A percentile compares a stretch with the other conserved stretches of the same genome.
Evolutionary conservation across 2,329 filamentous ascomycete genomes (phyloP).

Genomic region (Sclerotiophoma versabilis): DNA sequence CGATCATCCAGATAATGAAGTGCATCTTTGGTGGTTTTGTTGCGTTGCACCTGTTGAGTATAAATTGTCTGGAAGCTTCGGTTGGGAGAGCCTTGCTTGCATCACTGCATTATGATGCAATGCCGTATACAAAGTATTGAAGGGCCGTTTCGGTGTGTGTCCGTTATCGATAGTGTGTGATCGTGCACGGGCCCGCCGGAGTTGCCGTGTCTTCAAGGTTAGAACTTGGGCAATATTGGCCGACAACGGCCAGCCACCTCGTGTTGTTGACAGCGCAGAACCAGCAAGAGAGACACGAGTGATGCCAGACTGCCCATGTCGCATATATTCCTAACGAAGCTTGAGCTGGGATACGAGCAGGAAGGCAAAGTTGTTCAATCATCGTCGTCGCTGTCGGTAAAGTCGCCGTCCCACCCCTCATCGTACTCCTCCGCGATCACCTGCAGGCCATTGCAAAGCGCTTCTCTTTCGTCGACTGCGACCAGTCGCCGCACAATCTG

Average conservation of each 20-base stretch:
- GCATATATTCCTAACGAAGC: slow-evolving; percentile 24
- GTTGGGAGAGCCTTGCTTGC: background rate
- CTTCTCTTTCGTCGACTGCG: slow-evolving; percentile 80
- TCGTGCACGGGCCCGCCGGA: slow-evolving; percentile 21
- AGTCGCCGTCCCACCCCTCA: slow-evolving; percentile 82
- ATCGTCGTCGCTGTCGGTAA: slow-evolving; percentile 66
- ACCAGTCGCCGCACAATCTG: slow-evolving; percentile 69
- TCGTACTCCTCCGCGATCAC: slow-evolving; percentile 88
- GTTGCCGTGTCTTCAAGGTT: slow-evolving; percentile 7
- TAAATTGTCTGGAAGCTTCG: background rate
- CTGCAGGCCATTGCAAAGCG: slow-evolving; percentile 79
- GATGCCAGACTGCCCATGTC: slow-evolving; percentile 3
- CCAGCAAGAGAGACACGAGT: background rate
- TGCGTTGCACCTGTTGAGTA: background rate
- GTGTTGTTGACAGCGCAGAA: slow-evolving; percentile 16
- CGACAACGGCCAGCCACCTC: slow-evolving; percentile 19
- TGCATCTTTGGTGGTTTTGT: background rate
- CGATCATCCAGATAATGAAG: background rate
- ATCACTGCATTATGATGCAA: slow-evolving; percentile 20
- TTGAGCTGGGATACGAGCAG: background rate
- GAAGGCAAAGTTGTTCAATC: slow-evolving; percentile 52
- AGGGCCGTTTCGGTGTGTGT: slow-evolving; percentile 19
- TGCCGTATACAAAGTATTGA: slow-evolving; percentile 25
- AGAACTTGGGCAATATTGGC: slow-evolving; percentile 14
- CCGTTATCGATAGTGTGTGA: slow-evolving; percentile 30